Evolutionary conservation across 345 rosid genomes (phyloP).

Genomic region (Chamaenerion angustifolium): DNA sequence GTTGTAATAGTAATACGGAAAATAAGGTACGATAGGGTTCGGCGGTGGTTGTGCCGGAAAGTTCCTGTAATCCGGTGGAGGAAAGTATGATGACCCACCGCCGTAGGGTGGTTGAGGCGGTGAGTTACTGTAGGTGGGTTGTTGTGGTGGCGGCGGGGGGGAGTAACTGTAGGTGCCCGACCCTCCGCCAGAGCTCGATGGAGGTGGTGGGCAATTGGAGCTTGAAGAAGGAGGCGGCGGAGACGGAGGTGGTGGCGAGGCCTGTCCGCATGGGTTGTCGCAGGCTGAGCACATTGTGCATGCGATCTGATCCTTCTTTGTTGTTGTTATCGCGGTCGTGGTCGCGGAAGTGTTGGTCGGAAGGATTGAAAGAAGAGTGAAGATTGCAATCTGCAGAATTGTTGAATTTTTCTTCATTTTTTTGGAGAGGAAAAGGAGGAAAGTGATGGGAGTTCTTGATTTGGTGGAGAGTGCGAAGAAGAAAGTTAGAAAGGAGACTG

Average conservation of each 20-base stretch:
- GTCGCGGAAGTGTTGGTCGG: constrained; percentile 2
- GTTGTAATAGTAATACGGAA: constrained; percentile 27
- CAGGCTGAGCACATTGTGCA: constrained; percentile 41
- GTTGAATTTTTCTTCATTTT: constrained; percentile 1
- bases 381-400: background rate
- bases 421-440: background rate
- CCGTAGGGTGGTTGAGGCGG: constrained; percentile 19
- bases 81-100: constrained; percentile 9
- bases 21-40: constrained; percentile 40
- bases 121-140: constrained; percentile 17
- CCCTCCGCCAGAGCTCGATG: constrained; percentile 6
- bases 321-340: background rate
- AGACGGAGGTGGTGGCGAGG: constrained; percentile 17
- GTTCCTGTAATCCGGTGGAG: constrained; percentile 16
- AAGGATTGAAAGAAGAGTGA: constrained; percentile 5
- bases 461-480: background rate
- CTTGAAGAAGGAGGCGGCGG: constrained; percentile 14
- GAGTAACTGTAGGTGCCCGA: background rate
- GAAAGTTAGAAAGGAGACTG: background rate
- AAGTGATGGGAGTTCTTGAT: background rate
- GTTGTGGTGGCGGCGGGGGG: constrained; percentile 10
- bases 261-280: constrained; percentile 18
- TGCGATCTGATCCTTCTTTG: constrained; percentile 15
- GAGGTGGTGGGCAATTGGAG: constrained; percentile 22
- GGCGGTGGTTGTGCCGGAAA: constrained; percentile 33